A percentile compares a stretch with the other conserved stretches of the same genome.
phyloP scores from a whole-genome alignment of 1,284 basidiomycete species.

The Chalciporus sp. region DNA sequence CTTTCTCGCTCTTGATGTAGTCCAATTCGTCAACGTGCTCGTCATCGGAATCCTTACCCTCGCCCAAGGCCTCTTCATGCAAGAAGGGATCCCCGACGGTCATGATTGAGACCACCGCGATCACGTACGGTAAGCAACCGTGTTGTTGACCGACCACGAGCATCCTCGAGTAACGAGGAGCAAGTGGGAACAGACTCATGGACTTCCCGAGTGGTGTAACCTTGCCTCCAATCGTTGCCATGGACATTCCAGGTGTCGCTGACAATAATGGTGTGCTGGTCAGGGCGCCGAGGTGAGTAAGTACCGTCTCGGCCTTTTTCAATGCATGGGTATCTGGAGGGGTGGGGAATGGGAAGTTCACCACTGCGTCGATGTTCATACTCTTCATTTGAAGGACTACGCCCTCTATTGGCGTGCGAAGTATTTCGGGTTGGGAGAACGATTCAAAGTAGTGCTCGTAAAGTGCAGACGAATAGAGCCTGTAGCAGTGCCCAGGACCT shows the following conservation, averaged over 20 bases:
- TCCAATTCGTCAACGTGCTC: slow-evolving; percentile 49
- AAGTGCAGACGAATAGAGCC: slow-evolving; percentile 87
- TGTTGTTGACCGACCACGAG: slow-evolving; percentile 91
- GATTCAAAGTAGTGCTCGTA: slow-evolving; percentile 92
- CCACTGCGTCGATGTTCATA: slow-evolving; percentile 97
- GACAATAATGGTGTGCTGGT: slow-evolving; percentile 41
- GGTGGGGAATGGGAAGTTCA: slow-evolving; percentile 98
- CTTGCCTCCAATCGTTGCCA: slow-evolving; percentile 48
- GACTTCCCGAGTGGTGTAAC: slow-evolving; percentile 89
- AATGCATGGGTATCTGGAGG: slow-evolving; percentile 86
- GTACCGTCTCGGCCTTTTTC: slow-evolving; percentile 79
- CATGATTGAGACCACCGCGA: slow-evolving; percentile 89
- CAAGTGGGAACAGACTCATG: slow-evolving; percentile 94
- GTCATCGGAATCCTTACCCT: slow-evolving; percentile 49
- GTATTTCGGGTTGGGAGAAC: slow-evolving; percentile 90
- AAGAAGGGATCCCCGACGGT: slow-evolving; percentile 97
- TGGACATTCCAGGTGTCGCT: slow-evolving; percentile 14
- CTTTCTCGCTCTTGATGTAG: slow-evolving; percentile 59
- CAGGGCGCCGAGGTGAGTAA: slow-evolving; percentile 87
- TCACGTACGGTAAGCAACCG: slow-evolving; percentile 89
- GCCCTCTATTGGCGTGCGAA: slow-evolving; percentile 96
- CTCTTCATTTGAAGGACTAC: slow-evolving; percentile 98
- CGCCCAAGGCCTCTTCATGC: slow-evolving; percentile 69
- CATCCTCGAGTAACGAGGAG: slow-evolving; percentile 94
- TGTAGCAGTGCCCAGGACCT: slow-evolving; percentile 92